Percentiles rank a stretch among this genome's conserved stretches.
These are phyloP conservation scores for Solanum habrochaites DNA, from an alignment of 257 asterid species.

Conservation along the genomic window DNA sequence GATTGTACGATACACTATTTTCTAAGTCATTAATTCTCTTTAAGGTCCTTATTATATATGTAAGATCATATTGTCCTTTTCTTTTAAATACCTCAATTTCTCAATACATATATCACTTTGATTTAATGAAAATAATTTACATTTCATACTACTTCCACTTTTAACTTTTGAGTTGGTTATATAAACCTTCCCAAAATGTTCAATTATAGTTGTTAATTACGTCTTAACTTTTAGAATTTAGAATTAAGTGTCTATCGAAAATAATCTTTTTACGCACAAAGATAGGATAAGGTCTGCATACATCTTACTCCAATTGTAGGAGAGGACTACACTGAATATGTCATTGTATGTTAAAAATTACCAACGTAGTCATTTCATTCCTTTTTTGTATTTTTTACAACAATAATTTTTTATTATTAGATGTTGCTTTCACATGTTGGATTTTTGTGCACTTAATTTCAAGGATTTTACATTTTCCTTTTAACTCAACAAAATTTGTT, in stretches of 20 bases:
- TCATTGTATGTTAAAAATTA: no score
- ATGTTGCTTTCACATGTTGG: neutral
- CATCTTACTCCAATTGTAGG: no score
- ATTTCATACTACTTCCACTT: neutral
- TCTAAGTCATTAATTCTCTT: neutral
- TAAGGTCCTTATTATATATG: neutral
- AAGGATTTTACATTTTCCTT: neutral
- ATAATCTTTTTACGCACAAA: no score
- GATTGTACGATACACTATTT: no score
- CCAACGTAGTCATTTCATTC: no score
- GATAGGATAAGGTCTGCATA: neutral
- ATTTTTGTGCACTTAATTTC: neutral
- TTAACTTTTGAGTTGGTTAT: neutral
- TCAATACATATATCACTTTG: neutral
- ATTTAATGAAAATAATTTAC: neutral
- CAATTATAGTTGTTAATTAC: neutral
- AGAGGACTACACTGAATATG: no score
- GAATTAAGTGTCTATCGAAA: no score
- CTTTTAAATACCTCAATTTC: neutral
- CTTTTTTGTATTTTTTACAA: neutral
- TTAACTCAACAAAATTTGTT: neutral
- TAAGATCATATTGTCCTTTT: fast-evolving
- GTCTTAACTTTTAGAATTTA: neutral
- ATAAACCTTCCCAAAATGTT: neutral
- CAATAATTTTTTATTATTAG: neutral